Conservation (phyloP, 2,329 filamentous ascomycete genomes). For the Stromatinia cepivora region DNA sequence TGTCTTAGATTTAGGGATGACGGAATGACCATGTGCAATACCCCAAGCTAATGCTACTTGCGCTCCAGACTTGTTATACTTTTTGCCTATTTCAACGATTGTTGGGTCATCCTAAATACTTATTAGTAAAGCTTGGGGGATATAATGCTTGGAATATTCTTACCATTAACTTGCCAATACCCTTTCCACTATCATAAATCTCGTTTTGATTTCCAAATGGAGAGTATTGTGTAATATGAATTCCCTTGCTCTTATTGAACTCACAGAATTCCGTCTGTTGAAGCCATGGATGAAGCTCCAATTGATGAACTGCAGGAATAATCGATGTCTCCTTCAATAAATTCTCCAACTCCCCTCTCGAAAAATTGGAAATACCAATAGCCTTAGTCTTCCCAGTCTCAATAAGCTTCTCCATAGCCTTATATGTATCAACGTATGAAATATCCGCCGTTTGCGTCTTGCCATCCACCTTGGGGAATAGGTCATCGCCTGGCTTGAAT, state of each 20-base stretch:
- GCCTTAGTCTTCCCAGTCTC: constrained; percentile 55
- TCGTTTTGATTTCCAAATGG: constrained; percentile 57
- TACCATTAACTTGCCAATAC: constrained; percentile 51
- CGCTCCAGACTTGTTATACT: constrained; percentile 55
- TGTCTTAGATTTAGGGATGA: constrained; percentile 64
- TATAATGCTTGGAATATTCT: not conserved
- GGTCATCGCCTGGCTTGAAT: constrained; percentile 67
- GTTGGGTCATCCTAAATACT: constrained; percentile 50
- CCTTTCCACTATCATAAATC: constrained; percentile 60
- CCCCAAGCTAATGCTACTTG: constrained; percentile 63
- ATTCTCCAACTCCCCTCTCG: constrained; percentile 41
- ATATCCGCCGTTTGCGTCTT: constrained; percentile 30
- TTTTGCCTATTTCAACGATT: constrained; percentile 55
- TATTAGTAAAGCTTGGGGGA: not conserved
- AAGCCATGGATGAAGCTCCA: constrained; percentile 59
- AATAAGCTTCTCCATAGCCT: constrained; percentile 69
- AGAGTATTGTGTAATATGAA: constrained; percentile 55
- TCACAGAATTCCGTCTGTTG: constrained; percentile 54
- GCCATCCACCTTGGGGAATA: constrained; percentile 44
- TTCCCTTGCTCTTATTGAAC: constrained; percentile 52
- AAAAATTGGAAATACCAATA: constrained; percentile 49
- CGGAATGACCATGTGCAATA: constrained; percentile 55
- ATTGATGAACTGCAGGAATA: constrained; percentile 58
- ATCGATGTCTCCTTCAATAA: constrained; percentile 47
- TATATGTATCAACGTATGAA: constrained; percentile 75